A percentile compares a stretch with the other conserved stretches of the same genome.
phyloP scores from a whole-genome alignment of 495 filamentous ascomycete species.

The Podospora pseudocomata region DNA sequence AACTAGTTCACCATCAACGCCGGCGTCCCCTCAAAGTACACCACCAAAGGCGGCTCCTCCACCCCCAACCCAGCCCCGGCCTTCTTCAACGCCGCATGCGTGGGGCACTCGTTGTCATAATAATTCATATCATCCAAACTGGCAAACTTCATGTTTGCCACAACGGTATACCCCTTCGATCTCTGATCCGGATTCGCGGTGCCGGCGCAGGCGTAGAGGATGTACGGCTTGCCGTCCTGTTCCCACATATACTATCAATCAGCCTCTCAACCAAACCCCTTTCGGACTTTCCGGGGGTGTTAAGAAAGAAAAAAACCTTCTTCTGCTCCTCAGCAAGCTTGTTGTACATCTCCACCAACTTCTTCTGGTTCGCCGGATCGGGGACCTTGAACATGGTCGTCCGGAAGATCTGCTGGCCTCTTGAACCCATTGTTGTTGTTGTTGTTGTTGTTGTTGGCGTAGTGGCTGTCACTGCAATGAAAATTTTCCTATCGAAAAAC shows the following conservation, averaged over 20 bases:
- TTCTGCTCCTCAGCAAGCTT: conserved; percentile 21
- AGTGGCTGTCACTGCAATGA: too few species aligned
- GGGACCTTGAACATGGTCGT: conserved; percentile 42
- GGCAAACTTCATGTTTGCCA: conserved; percentile 56
- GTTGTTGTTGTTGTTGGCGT: not conserved
- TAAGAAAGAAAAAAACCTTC: conserved; percentile 26
- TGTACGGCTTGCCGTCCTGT: conserved; percentile 66
- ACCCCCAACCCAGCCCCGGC: conserved; percentile 32
- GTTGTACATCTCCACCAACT: conserved; percentile 33
- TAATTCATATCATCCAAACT: conserved; percentile 65
- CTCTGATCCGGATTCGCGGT: conserved; percentile 50
- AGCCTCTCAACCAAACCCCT: too few species aligned
- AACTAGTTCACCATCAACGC: not conserved
- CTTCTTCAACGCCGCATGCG: conserved; percentile 59
- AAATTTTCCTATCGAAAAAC: too few species aligned
- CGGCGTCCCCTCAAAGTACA: conserved; percentile 40
- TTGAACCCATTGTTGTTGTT: not conserved
- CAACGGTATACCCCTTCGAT: conserved; percentile 61
- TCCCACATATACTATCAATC: not conserved
- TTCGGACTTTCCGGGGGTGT: too few species aligned
- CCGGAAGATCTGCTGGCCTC: conserved; percentile 24
- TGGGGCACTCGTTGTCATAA: conserved; percentile 62
- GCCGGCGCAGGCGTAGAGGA: conserved; percentile 47
- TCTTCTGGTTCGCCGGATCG: conserved; percentile 26
- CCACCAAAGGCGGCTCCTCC: conserved; percentile 47